These are phyloP conservation scores for Candida ortonii DNA, from an alignment of 805 yeast genomes.

Conservation along the genomic window DNA sequence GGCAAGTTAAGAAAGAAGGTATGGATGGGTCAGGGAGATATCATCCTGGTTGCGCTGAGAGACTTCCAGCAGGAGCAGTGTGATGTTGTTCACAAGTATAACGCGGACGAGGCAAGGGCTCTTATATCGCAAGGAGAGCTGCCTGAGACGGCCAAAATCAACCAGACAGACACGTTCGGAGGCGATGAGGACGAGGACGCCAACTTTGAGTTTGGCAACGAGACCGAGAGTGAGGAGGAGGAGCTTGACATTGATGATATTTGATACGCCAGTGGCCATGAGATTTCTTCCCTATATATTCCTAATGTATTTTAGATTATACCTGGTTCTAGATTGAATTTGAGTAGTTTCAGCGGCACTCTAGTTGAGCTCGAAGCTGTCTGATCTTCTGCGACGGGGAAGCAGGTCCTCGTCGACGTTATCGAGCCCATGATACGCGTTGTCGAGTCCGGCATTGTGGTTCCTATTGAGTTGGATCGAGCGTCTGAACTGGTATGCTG, in stretches of 20 bases:
- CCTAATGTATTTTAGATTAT: too few species aligned
- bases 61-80: constrained; percentile 98
- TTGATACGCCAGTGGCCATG: constrained; percentile 29
- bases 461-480: constrained; percentile 64
- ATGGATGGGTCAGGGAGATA: constrained; percentile 99
- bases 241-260: constrained; percentile 94
- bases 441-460: constrained; percentile 18
- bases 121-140: constrained; percentile 93
- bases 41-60: constrained; percentile 90
- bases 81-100: constrained; percentile 95
- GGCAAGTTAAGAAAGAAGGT: constrained; percentile 99
- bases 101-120: constrained; percentile 96
- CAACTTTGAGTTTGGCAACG: constrained; percentile 96
- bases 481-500: constrained; percentile 68
- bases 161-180: constrained; percentile 96
- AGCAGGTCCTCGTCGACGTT: constrained; percentile 43
- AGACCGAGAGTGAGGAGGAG: constrained; percentile 72
- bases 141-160: constrained; percentile 95
- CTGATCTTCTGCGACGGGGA: constrained; percentile 58
- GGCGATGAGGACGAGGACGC: constrained; percentile 96
- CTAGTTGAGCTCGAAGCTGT: constrained; percentile 55
- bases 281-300: constrained; percentile 16
- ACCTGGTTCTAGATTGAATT: too few species aligned
- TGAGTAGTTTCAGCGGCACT: too few species aligned
- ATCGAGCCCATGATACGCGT: constrained; percentile 24